Conservation (phyloP, 805 yeast genomes). For the Kazachstania psychrophila region DNA sequence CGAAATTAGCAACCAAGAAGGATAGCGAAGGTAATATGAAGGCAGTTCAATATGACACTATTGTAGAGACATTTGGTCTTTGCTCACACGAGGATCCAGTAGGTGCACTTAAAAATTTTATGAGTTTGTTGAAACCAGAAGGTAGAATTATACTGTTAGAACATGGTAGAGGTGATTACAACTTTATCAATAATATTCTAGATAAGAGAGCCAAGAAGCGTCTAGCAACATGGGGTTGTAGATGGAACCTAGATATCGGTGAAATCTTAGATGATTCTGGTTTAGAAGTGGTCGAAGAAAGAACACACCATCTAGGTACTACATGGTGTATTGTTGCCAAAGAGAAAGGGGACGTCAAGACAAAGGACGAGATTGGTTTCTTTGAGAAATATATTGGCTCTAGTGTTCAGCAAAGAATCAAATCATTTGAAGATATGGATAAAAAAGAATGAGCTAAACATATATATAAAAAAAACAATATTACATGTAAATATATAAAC, state of each 20-base stretch:
- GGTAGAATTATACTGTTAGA: constrained; percentile 84
- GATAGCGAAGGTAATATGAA: constrained; percentile 17
- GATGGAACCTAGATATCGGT: constrained; percentile 94
- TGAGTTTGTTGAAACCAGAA: constrained; percentile 66
- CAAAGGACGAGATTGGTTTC: constrained; percentile 38
- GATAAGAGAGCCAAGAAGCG: constrained; percentile 79
- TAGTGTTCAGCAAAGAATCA: constrained; percentile 26
- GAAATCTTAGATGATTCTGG: constrained; percentile 79
- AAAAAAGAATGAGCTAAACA: background rate
- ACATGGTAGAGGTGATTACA: constrained; percentile 84
- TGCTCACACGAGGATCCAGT: constrained; percentile 96
- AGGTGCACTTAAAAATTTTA: constrained; percentile 66
- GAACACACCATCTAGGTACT: constrained; percentile 81
- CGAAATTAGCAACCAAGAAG: constrained; percentile 38
- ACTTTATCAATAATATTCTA: constrained; percentile 65
- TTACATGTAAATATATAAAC: too few species aligned
- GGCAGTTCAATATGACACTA: constrained; percentile 71
- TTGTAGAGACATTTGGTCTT: constrained; percentile 87
- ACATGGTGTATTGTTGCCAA: constrained; percentile 81
- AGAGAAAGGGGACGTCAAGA: constrained; percentile 54
- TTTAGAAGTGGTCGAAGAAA: constrained; percentile 69
- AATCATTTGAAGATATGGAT: constrained; percentile 4
- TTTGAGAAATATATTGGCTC: constrained; percentile 41
- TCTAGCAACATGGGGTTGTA: constrained; percentile 88
- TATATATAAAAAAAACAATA: constrained; percentile 1